Evolutionary conservation across 306 rosid genomes (phyloP), one percentile per base, ranked within the genome.

Genomic region (Rosa multiflora): DNA sequence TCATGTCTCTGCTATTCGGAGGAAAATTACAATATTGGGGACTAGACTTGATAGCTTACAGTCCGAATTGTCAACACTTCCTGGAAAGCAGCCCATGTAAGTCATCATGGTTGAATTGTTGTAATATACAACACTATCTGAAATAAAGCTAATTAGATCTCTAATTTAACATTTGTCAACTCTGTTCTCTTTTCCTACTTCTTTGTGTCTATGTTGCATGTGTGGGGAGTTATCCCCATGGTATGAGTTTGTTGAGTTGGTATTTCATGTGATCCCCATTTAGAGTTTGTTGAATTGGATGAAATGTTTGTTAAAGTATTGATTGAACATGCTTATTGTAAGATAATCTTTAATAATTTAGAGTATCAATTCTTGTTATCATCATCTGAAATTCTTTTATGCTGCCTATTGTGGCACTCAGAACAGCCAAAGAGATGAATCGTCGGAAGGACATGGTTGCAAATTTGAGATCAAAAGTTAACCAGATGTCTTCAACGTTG

Each of bases 41-140:
- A 93, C 98, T 53, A 88, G 99, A 82, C 94, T 96, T 77, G 99
- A 96, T 85, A 93, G 94, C 85, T 91, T 96, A 88, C 97, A 87
- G 76, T 87, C 94, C 78, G 90, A 88, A 82, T 74, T 93, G 80
- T 76, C 89, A 23, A 89, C 86, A 86, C 89, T 88, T 87, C 99
- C 97, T 61, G 97, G 89, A 85, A 96, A 96, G 85, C 97, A 88
- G 67, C 87, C 90, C 44, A 84, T 90, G 98, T 96, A 81, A 91
- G 98, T 88, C 64, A 47, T 82, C 42, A 26, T 55, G 13, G 42
- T 67, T 68, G 35, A 35, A 56, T 67, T 75, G 26, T 39, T 67
- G 49, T 68, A 69, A 59, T 58, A 20, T 44, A 18, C 43, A 4
- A 29, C 11, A 44, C 49, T 23, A 56, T 73, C 56, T 40, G 37